Evolutionary conservation across 2,329 filamentous ascomycete genomes (phyloP), one percentile per base, ranked within the genome.

Genomic region (Aspergillus fischeri): DNA sequence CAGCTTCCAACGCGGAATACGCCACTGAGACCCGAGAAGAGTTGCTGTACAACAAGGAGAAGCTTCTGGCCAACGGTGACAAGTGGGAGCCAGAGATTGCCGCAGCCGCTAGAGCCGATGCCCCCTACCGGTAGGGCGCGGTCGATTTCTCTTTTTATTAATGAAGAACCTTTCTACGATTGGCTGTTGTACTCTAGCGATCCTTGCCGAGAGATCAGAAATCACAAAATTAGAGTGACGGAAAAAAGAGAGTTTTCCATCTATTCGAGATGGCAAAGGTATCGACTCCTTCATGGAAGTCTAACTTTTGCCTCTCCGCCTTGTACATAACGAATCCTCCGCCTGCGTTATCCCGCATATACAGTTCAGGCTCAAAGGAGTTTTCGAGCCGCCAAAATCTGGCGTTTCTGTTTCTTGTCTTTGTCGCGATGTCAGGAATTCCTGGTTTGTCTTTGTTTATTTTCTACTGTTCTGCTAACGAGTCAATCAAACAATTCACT

Each of bases 11-110:
- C 67, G 86, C 86, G 51, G 87, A 90, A 75, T 90, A 90, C 67
- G 86, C 87, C 47, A 90, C 86, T 3, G 87, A 90, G 78, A 88
- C 86, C 62, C 86, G 93, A 73, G 93, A 99, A 78, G 93, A 97
- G 82, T 80, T 97, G 69, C 78, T 97, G 69, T 97, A 97, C 83
- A 97, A 97, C 82, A 97, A 97, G 85, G 89, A 95, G 82, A 96
- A 96, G 80, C 79, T 96, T 64, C 77, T 96, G 63, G 80, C 90
- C 65, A 96, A 96, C 73, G 91, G 92, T 70, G 92, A 95, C 80
- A 93, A 92, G 79, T 99, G 94, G 94, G 94, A 99, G 81, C 92
- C 94, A 7, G 94, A 99, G 79, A 82, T 99, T 71, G 93, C 93
- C 1, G 93, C 94, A 57, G 87, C 86, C 65, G 94, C 94, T 73